Conservation (phyloP, 768 basidiomycete species). For the Boletus subcaerulescens region DNA sequence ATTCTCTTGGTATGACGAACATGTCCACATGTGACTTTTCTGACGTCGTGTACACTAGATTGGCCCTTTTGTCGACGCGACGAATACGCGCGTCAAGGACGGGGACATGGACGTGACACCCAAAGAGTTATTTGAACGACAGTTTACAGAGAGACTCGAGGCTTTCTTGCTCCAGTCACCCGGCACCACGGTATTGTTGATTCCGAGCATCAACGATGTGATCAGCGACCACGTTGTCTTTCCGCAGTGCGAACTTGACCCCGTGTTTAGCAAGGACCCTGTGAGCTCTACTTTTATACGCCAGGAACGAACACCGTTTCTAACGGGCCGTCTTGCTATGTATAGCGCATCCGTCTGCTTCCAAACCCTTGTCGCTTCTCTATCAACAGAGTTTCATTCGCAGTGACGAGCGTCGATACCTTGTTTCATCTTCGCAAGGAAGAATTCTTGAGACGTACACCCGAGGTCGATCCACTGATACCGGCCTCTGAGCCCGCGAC, state of each 20-base stretch:
- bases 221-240: constrained; percentile 77
- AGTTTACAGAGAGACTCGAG: constrained; percentile 57
- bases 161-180: constrained; percentile 60
- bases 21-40: background rate
- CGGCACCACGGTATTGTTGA: constrained; percentile 66
- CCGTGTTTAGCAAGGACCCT: constrained; percentile 44
- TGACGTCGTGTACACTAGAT: constrained; percentile 45
- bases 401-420: constrained; percentile 78
- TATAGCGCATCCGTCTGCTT: constrained; percentile 70
- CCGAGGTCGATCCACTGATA: constrained; percentile 53
- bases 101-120: constrained; percentile 73
- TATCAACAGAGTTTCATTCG: constrained; percentile 82
- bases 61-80: constrained; percentile 86
- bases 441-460: constrained; percentile 67
- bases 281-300: constrained; percentile 37
- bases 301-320: background rate
- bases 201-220: constrained; percentile 83
- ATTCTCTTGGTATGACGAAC: constrained; percentile 62
- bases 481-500: constrained; percentile 43
- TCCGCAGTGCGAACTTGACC: constrained; percentile 70
- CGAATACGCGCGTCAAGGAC: constrained; percentile 68
- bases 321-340: background rate
- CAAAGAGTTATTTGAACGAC: constrained; percentile 60
- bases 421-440: constrained; percentile 88
- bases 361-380: constrained; percentile 87